Base-by-base conservation (phyloP, 208 protist species). In the Phytomonas sp. region DNA sequence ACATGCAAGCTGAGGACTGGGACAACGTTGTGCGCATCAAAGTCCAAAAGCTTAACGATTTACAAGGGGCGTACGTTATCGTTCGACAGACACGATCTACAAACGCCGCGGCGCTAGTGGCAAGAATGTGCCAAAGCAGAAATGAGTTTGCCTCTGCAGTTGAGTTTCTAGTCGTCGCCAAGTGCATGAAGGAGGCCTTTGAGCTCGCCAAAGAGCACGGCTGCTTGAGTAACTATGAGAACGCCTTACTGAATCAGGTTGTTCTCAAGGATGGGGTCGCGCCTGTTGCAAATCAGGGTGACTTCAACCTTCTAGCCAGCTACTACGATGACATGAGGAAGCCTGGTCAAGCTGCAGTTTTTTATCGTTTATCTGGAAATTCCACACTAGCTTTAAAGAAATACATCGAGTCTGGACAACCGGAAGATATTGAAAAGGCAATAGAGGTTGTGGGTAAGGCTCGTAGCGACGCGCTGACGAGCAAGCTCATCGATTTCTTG, bases 111-210 rank as follows among this genome's bases (percentile, higher is more conserved):
- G 68, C 83, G 26, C 66, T 98, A 2, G 94, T 98, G 28, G 97
- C 97, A 3, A 85, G 89, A 29, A 94, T 94, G 80, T 97, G 97
- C 72, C 80, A 91, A 74, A 78, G 87, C 60, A 73, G 77, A 64
- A 82, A 83, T 51, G 94, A 99, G 73, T 93, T 85, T 77, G 77
- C 78, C 36, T 76, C 76, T 3, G 94, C 97, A 11, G 95, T 99
- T 40, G 97, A 99, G 87, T 99, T 99, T 75, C 84, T 99, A 31
- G 80, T 99, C 33, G 75, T 98, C n/a, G 93, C 96, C 15, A 96
- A 97, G 72, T 83, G 87, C 30, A 89, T 83, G 30, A 68, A 82
- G 13, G 93, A 98, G 62, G 98, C 97, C 31, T 98, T 98, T 73
- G 86, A 97, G 67, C 77, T 99, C 62, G 97, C 98, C 1, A 89